Percentiles rank a stretch among this genome's conserved stretches.
phyloP scores from a whole-genome alignment of 2,329 filamentous ascomycete species.

The Neonectria sp. region DNA sequence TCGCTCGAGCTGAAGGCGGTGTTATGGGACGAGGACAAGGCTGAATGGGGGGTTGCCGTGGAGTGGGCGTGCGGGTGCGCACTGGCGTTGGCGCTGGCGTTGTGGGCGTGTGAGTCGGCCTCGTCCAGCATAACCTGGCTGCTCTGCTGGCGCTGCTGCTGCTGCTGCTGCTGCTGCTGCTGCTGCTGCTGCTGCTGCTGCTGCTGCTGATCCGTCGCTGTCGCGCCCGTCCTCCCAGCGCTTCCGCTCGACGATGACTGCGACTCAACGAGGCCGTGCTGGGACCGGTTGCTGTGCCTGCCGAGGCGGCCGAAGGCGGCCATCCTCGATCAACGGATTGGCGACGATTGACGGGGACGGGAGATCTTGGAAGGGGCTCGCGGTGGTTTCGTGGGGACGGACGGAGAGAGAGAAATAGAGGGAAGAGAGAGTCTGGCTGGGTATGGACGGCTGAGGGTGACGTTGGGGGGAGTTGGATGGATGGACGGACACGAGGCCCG shows the following conservation, averaged over 20 bases:
- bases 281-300: slow-evolving; percentile 71
- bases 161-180: background rate
- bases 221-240: slow-evolving; percentile 43
- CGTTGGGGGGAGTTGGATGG: slow-evolving; percentile 26
- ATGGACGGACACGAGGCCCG: slow-evolving; percentile 20
- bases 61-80: slow-evolving; percentile 39
- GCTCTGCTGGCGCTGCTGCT: slow-evolving; percentile 24
- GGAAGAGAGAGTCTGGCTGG: slow-evolving; percentile 22
- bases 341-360: slow-evolving; percentile 21
- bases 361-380: slow-evolving; percentile 18
- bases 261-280: slow-evolving; percentile 67
- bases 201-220: slow-evolving; percentile 40
- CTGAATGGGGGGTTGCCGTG: slow-evolving; percentile 58
- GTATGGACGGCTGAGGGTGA: slow-evolving; percentile 26
- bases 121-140: slow-evolving; percentile 38
- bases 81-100: slow-evolving; percentile 37
- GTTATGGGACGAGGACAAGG: slow-evolving; percentile 58
- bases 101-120: slow-evolving; percentile 50
- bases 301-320: slow-evolving; percentile 68
- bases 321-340: slow-evolving; percentile 55
- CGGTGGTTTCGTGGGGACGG: slow-evolving; percentile 17
- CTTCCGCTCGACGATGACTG: slow-evolving; percentile 53
- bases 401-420: slow-evolving; percentile 22
- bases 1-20: slow-evolving; percentile 63
- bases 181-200: slow-evolving; percentile 37